A percentile compares a stretch with the other conserved stretches of the same genome.
phyloP scores from a whole-genome alignment of 1,139 yeast genomes.

The Candida labiduridarum region DNA sequence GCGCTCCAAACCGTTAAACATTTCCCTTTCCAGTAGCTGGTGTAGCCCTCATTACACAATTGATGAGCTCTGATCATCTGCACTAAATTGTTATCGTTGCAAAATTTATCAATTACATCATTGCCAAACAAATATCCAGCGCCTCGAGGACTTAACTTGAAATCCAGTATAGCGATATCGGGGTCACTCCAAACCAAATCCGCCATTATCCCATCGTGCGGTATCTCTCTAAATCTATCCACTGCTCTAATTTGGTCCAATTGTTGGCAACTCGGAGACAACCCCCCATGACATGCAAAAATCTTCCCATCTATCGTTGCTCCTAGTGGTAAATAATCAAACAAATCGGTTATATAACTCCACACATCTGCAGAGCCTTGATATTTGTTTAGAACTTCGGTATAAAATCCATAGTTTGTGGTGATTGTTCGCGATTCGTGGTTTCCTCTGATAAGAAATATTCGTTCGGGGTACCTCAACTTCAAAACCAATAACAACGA shows the following conservation, averaged over 20 bases:
- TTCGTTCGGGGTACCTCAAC: conserved; percentile 81
- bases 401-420: conserved; percentile 93
- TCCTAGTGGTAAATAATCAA: conserved; percentile 86
- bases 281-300: conserved; percentile 97
- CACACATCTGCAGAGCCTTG: conserved; percentile 78
- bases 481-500: conserved; percentile 81
- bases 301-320: conserved; percentile 91
- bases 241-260: conserved; percentile 88
- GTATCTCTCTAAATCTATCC: conserved; percentile 90
- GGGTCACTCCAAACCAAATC: conserved; percentile 99
- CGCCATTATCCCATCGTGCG: conserved; percentile 99
- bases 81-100: conserved; percentile 73
- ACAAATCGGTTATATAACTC: conserved; percentile 87
- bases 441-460: conserved; percentile 84
- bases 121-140: conserved; percentile 97
- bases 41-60: conserved; percentile 93
- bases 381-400: conserved; percentile 90
- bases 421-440: conserved; percentile 97
- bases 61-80: conserved; percentile 95
- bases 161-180: conserved; percentile 81
- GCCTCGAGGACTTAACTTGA: conserved; percentile 90
- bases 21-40: conserved; percentile 84
- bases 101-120: conserved; percentile 85
- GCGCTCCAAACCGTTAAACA: conserved; percentile 98
- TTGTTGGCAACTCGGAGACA: conserved; percentile 92